phyloP scores from a whole-genome alignment of 345 rosid genomes.

The Citrus hindsii region DNA sequence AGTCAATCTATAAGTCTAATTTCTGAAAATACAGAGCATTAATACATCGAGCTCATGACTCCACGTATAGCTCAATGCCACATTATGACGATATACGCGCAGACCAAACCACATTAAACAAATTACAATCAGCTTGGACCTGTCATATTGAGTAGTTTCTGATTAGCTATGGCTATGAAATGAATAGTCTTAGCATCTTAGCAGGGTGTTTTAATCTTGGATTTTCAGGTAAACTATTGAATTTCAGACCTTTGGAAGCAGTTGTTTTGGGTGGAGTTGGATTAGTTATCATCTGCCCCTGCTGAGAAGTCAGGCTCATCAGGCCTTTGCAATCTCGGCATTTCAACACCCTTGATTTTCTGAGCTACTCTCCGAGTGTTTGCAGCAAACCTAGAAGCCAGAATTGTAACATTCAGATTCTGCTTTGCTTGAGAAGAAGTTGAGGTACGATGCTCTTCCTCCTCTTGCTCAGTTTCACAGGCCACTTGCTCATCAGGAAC shows the following conservation, averaged over 20 bases:
- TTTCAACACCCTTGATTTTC: conserved; percentile 42
- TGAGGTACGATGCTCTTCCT: conserved; percentile 12
- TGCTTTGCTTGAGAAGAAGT: conserved; percentile 30
- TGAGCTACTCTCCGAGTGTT: conserved; percentile 64
- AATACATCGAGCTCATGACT: background rate
- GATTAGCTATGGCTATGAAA: background rate
- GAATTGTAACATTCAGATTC: conserved; percentile 46
- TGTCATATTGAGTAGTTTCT: background rate
- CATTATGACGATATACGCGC: background rate
- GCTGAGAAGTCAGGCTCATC: conserved; percentile 80
- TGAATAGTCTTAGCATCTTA: background rate
- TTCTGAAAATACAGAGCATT: background rate
- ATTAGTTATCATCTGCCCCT: conserved; percentile 43
- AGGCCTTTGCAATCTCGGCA: conserved; percentile 65
- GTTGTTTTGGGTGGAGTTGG: background rate
- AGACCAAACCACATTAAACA: background rate
- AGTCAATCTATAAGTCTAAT: background rate
- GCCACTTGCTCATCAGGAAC: conserved; percentile 11
- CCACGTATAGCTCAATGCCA: background rate
- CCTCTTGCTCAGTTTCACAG: conserved; percentile 17
- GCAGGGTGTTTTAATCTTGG: background rate
- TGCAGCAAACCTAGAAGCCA: conserved; percentile 75
- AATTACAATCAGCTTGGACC: background rate
- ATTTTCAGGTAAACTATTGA: background rate
- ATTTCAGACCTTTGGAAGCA: background rate